Conservation (phyloP, 1,284 basidiomycete genomes). For the Coniophora puteana region DNA sequence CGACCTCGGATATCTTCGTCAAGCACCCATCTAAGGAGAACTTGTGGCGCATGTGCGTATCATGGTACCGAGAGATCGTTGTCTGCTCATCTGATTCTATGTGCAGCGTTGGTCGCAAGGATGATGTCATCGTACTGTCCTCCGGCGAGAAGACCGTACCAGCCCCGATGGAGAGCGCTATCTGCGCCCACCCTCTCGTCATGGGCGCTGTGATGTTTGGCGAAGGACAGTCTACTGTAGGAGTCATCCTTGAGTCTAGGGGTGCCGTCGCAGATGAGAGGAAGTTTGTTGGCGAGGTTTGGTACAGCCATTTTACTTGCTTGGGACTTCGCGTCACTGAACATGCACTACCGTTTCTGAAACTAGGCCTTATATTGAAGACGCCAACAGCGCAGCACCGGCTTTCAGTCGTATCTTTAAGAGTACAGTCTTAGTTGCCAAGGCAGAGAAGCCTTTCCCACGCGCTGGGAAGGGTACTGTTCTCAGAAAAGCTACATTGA, state of each 20-base stretch:
- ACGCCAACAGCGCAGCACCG: slow-evolving; percentile 36
- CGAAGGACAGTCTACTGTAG: slow-evolving; percentile 23
- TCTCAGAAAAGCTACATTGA: slow-evolving; percentile 31
- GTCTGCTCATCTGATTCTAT: neutral
- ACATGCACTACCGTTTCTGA: neutral
- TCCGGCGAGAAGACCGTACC: slow-evolving; percentile 14
- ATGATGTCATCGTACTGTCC: slow-evolving; percentile 7
- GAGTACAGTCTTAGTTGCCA: slow-evolving; percentile 34
- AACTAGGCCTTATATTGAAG: slow-evolving; percentile 32
- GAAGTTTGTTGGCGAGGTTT: slow-evolving; percentile 25
- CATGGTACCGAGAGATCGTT: neutral
- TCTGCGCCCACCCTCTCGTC: slow-evolving; percentile 15
- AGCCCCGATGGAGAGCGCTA: slow-evolving; percentile 14
- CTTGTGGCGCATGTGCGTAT: slow-evolving; percentile 8
- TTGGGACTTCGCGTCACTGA: neutral
- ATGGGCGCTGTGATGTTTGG: slow-evolving; percentile 31
- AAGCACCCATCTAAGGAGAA: slow-evolving; percentile 5
- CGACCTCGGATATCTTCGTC: slow-evolving; percentile 7
- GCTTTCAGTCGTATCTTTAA: slow-evolving; percentile 38
- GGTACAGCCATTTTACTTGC: slow-evolving; percentile 4
- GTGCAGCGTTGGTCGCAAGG: slow-evolving; percentile 5
- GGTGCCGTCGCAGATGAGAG: slow-evolving; percentile 18
- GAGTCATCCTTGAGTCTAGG: slow-evolving; percentile 28
- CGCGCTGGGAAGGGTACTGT: slow-evolving; percentile 34
- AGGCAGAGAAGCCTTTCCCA: slow-evolving; percentile 29